phyloP scores from a whole-genome alignment of 768 basidiomycete genomes.

The Tylopilus intermedius region DNA sequence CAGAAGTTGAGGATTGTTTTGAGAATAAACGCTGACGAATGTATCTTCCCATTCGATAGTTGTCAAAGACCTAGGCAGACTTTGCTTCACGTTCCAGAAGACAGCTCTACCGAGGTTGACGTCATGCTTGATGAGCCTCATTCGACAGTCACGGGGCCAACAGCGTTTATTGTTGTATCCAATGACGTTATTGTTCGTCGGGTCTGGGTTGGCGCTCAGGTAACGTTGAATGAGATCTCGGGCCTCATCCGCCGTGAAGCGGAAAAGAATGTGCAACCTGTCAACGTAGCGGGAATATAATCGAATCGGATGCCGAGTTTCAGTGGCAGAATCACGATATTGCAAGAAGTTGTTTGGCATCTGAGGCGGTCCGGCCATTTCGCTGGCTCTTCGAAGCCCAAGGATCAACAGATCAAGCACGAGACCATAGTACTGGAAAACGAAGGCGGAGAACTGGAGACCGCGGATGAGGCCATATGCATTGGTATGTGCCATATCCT shows the following conservation, averaged over 20 bases:
- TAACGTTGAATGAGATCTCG: conserved; percentile 97
- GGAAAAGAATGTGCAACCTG: conserved; percentile 90
- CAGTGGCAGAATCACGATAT: conserved; percentile 90
- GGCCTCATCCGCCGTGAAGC: conserved; percentile 95
- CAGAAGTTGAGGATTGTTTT: conserved; percentile 93
- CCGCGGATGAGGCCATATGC: conserved; percentile 96
- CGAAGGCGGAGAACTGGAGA: conserved; percentile 96
- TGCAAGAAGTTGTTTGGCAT: conserved; percentile 99
- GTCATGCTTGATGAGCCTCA: conserved; percentile 98
- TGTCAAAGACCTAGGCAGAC: conserved; percentile 88
- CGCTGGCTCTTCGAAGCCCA: conserved; percentile 95
- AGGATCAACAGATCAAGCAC: conserved; percentile 94
- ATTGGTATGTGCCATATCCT: conserved; percentile 98
- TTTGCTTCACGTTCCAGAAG: conserved; percentile 99
- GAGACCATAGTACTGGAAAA: conserved; percentile 98
- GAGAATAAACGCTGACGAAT: conserved; percentile 94
- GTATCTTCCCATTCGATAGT: conserved; percentile 99
- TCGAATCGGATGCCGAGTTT: conserved; percentile 96
- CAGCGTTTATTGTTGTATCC: conserved; percentile 99
- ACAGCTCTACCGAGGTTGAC: conserved; percentile 97
- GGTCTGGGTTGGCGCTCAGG: conserved; percentile 94
- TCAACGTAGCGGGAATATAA: conserved; percentile 97
- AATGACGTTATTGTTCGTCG: conserved; percentile 97
- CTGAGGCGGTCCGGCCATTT: conserved; percentile 97
- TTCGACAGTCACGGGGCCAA: conserved; percentile 98